Base-by-base conservation (phyloP, 2,329 filamentous ascomycete genomes). In the Diatrype stigma region DNA sequence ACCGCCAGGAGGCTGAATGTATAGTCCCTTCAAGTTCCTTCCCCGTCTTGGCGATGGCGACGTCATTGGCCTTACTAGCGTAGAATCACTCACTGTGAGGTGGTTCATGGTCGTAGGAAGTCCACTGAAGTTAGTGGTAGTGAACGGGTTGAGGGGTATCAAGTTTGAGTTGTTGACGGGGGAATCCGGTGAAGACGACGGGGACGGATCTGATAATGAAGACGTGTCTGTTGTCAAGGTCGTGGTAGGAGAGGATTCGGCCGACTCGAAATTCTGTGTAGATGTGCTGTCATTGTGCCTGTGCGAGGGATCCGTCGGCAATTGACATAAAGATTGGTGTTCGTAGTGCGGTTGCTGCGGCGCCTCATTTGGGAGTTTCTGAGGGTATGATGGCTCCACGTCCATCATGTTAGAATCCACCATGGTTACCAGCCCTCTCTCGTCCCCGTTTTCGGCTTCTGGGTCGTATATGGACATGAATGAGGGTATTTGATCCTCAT, bases 231-330 rank as follows among this genome's bases (percentile, higher is more conserved):
- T 90, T 19, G 90, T 96, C 6, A 94, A 82, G 2, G 93, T 96
- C 3, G 92, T 96, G 7, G 93, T 97, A 1, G 94, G 94, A 8
- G 93, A 97, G 21, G 93, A 96, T 64, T 96, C 92, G 40, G 89
- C 89, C 1, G 94, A 97, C 57, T 89, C 90, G 16, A 88, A 89
- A 49, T 80, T 80, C 56, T 87, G 86, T 2, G 87, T 90, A 7
- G 86, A 92, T n/a, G 83, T 86, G 72, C 87, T 90, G 65, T 89
- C 82, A 66, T 84, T 80, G 67, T 89, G 87, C 63, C 86, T 84
- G 70, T 90, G 88, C 56, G 75, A 74, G 54, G 73, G 65, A 59
- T 80, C 76, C 3, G 72, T 63, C 30, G 72, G 64, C 48, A 80
- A 61, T 47, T 71, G 63, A 51, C 67, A 65, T 44, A 75, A 65